Percentiles rank a stretch among this genome's conserved stretches.
Conservation (phyloP, 352 stramenopile species). For the Pythium dissimile region DNA sequence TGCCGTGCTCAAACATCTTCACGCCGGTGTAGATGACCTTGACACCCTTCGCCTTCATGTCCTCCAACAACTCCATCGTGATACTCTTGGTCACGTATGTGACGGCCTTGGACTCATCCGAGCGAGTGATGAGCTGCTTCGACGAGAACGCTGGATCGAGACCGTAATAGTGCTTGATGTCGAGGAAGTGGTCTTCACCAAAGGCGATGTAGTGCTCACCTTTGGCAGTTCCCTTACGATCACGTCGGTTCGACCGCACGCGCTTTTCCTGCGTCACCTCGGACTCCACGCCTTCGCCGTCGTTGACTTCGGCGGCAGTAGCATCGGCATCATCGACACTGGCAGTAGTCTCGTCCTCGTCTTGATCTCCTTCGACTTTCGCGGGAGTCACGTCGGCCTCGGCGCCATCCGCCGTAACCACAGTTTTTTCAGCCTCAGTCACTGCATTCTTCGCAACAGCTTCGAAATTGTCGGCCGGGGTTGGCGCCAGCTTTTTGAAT, state of each 20-base stretch:
- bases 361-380: conserved; percentile 7
- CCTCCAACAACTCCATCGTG: conserved; percentile 68
- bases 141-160: conserved; percentile 63
- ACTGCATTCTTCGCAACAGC: neutral
- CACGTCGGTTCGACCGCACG: conserved; percentile 27
- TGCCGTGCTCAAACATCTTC: conserved; percentile 91
- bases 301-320: conserved; percentile 4
- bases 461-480: conserved; percentile 32
- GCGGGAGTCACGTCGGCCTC: neutral
- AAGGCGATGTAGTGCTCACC: conserved; percentile 81
- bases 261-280: conserved; percentile 9
- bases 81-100: conserved; percentile 87
- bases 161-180: conserved; percentile 77
- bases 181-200: conserved; percentile 43
- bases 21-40: conserved; percentile 91
- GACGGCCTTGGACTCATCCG: conserved; percentile 81
- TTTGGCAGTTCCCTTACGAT: conserved; percentile 43
- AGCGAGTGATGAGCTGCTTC: conserved; percentile 84
- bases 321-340: conserved; percentile 8
- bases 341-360: conserved; percentile 14
- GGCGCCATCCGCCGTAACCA: neutral
- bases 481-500: conserved; percentile 89
- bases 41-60: conserved; percentile 85
- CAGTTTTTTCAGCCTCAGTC: neutral
- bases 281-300: too few relatives aligned